Conservation (phyloP, 768 basidiomycete species). For the Lentinula edodes region DNA sequence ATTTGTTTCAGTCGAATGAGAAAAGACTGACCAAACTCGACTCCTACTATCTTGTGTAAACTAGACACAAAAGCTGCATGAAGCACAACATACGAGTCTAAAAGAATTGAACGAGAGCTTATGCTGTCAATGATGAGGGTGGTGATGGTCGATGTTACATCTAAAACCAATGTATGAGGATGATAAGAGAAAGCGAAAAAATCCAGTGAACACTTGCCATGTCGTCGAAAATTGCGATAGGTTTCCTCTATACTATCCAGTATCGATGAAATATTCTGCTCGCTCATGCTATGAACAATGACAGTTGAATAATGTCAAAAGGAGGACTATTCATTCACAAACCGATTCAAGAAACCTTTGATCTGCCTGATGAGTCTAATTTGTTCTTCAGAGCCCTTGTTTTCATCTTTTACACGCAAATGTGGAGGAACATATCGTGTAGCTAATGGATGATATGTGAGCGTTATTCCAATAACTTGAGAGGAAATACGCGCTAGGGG, state of each 20-base stretch:
- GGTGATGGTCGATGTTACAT: constrained; percentile 78
- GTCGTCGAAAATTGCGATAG: constrained; percentile 70
- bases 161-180: constrained; percentile 30
- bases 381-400: constrained; percentile 30
- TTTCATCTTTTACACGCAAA: constrained; percentile 39
- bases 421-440: constrained; percentile 79
- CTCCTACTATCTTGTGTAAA: constrained; percentile 73
- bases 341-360: constrained; percentile 89
- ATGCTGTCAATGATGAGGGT: constrained; percentile 74
- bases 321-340: not conserved
- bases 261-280: constrained; percentile 79
- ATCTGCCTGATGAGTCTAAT: constrained; percentile 66
- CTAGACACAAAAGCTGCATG: constrained; percentile 82
- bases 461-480: not conserved
- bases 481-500: constrained; percentile 2
- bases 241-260: constrained; percentile 68
- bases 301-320: not conserved
- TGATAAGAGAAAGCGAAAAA: not conserved
- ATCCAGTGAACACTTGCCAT: constrained; percentile 44
- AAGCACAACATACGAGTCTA: constrained; percentile 87
- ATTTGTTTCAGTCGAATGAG: not conserved
- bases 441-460: constrained; percentile 18
- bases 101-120: constrained; percentile 69
- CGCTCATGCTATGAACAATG: constrained; percentile 61
- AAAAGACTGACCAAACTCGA: constrained; percentile 73